Evolutionary conservation across 2,329 filamentous ascomycete genomes (phyloP).

Genomic region (Akanthomyces lecanii): DNA sequence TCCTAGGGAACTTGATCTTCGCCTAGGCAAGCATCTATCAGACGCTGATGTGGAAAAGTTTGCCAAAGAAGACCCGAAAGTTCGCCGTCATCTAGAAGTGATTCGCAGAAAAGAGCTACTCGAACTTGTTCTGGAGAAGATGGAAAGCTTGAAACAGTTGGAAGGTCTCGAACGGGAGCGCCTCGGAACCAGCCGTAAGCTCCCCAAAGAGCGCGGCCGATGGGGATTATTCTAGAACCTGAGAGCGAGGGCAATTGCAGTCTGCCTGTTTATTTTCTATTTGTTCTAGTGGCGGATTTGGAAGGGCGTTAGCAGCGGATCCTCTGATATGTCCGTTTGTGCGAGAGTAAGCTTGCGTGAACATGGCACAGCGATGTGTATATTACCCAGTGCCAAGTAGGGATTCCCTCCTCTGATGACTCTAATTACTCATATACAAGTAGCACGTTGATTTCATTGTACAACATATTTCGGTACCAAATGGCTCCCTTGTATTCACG

Average conservation of each 20-base stretch:
- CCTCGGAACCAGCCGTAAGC: conserved; percentile 23
- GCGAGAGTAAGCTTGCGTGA: background rate
- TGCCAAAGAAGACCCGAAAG: conserved; percentile 87
- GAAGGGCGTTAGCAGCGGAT: background rate
- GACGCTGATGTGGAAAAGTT: conserved; percentile 83
- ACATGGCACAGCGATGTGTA: background rate
- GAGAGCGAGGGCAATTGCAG: background rate
- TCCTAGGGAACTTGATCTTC: conserved; percentile 82
- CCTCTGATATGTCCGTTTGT: background rate
- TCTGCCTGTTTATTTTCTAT: background rate
- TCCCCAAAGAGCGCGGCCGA: conserved; percentile 40
- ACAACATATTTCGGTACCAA: background rate
- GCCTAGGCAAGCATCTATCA: conserved; percentile 75
- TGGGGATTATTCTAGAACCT: conserved; percentile 46
- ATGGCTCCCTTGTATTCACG: background rate
- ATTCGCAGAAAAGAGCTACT: conserved; percentile 89
- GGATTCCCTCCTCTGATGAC: conserved; percentile 29
- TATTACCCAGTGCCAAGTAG: conserved; percentile 17
- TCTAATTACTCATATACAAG: background rate
- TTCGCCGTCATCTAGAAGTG: conserved; percentile 83
- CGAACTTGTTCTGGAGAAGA: conserved; percentile 91
- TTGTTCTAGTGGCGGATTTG: background rate
- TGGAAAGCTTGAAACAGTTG: conserved; percentile 82
- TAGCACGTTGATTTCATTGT: background rate
- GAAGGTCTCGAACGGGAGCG: conserved; percentile 67